Conservation (phyloP, 176 grass and related monocot genomes). For the Triticum aestivum region IWGSC_CS_RefSeq_v2.1 NC_057807.1:13899376-13899875, state of each 20-base stretch:
- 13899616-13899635: conserved; percentile 26
- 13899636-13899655: background rate
- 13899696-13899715: conserved; percentile 5
- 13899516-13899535: background rate
- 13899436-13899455: conserved; percentile 39
- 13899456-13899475: conserved; percentile 41
- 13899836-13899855: too few relatives aligned
- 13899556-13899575: background rate
- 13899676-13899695: conserved; percentile 1
- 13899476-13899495: conserved; percentile 44
- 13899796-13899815: too few relatives aligned
- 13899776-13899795: background rate
- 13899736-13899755: background rate
- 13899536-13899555: background rate
- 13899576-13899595: background rate
- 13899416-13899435: conserved; percentile 49
- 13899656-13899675: conserved; percentile 29
- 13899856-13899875: too few relatives aligned
- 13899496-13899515: background rate
- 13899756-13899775: background rate
- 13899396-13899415: conserved; percentile 18
- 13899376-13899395: conserved; percentile 22
- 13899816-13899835: too few relatives aligned
- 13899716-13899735: background rate
- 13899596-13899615: conserved; percentile 17